A percentile compares a stretch with the other conserved stretches of the same genome.
Conservation (phyloP, 306 rosid genomes). For the Inga laurina region DNA sequence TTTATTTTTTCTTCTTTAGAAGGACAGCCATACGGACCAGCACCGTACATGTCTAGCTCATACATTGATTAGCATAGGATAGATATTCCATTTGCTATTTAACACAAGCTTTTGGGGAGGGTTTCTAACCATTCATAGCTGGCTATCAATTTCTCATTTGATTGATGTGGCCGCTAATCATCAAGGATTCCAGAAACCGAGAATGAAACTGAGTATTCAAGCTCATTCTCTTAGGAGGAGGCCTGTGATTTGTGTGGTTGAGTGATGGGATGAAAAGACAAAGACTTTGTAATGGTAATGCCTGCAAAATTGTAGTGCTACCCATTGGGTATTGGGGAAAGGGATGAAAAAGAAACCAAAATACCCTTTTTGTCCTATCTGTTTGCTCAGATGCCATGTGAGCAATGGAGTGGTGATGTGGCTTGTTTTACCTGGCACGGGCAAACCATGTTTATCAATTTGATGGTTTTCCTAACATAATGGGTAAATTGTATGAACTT, state of each 20-base stretch:
- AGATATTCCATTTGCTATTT: background rate
- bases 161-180: background rate
- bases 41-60: background rate
- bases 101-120: background rate
- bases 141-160: background rate
- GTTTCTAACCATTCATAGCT: background rate
- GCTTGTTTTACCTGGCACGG: background rate
- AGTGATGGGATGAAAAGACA: background rate
- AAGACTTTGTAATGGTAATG: background rate
- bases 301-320: background rate
- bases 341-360: background rate
- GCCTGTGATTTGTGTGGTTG: background rate
- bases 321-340: background rate
- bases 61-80: background rate
- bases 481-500: background rate
- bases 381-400: background rate
- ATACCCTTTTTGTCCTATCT: background rate
- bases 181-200: background rate
- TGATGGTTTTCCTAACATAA: background rate
- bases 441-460: background rate
- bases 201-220: background rate
- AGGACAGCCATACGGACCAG: background rate
- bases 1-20: background rate
- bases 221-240: background rate
- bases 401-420: background rate